Evolutionary conservation across 495 filamentous ascomycete genomes (phyloP).

Genomic region (Trichoderma parareesei): DNA sequence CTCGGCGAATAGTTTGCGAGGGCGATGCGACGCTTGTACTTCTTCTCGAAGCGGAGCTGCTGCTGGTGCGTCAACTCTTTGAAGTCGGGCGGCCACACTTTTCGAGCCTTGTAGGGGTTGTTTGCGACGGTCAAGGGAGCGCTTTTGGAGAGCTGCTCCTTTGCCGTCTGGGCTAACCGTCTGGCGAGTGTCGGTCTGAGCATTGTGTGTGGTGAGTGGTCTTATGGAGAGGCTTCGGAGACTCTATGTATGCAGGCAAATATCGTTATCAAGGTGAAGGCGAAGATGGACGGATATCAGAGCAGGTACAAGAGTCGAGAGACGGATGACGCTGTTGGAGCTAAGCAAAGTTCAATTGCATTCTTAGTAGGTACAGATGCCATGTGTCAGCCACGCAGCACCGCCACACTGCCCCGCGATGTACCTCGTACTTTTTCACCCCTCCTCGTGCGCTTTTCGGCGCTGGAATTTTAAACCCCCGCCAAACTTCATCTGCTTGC

Average conservation of each 20-base stretch:
- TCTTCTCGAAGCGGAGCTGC: conserved; percentile 76
- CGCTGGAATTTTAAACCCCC: background rate
- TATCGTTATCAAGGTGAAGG: background rate
- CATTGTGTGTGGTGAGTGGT: conserved; percentile 19
- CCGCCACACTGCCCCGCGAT: conserved; percentile 13
- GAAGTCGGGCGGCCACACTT: conserved; percentile 91
- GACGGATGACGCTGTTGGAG: background rate
- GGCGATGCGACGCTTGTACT: conserved; percentile 58
- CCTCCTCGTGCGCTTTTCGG: conserved; percentile 7
- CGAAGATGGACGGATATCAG: background rate
- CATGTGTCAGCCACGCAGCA: background rate
- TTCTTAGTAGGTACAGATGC: background rate
- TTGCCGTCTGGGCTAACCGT: conserved; percentile 21
- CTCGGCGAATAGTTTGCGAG: conserved; percentile 67
- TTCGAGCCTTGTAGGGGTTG: conserved; percentile 69
- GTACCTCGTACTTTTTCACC: conserved; percentile 1
- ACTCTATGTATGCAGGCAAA: background rate
- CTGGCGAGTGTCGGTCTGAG: conserved; percentile 32
- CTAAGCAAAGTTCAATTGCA: background rate
- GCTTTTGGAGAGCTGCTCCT: background rate
- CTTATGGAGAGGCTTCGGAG: background rate
- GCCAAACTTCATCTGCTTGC: conserved; percentile 1
- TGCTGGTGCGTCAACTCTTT: conserved; percentile 67
- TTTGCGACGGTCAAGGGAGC: conserved; percentile 16
- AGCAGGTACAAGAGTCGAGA: background rate